Evolutionary conservation across 768 basidiomycete species (phyloP), one percentile per base, ranked within the genome.

Genomic region (Trichaptum fuscoviolaceum): DNA sequence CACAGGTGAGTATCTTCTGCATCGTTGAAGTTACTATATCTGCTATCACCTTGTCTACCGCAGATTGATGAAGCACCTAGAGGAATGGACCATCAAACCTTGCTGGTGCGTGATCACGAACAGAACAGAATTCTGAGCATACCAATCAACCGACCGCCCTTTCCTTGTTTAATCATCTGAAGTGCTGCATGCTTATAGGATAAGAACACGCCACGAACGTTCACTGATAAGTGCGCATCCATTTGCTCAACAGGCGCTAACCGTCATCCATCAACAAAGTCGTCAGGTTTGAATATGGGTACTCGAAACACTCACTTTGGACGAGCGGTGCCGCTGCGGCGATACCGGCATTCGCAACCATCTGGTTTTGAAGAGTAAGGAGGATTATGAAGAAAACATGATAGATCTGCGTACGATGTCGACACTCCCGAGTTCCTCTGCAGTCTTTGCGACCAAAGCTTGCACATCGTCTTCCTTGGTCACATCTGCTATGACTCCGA

Each of bases 221-320:
- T 99, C 59, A 94, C 92, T 7, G 93, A 94, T 1, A 98, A 99
- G 73, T 93, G 95, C 91, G 95, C 66, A 30, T 82, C 77, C 66
- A 77, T 72, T 10, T 80, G 73, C 25, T 75, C 74, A 1, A 75
- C 66, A 24, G 72, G 70, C 1, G 75, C 81, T 82, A 62, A n/a
- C n/a, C n/a, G n/a, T n/a, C n/a, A n/a, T n/a, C n/a, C n/a, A 62
- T 8, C 24, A 35, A 57, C 36, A 8, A 15, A 7, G 59, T 42
- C 20, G 3, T 64, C 25, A 2, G 35, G 12, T 25, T 10, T 7
- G 67, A n/a, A n/a, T 23, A 18, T 24, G 35, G 35, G 57, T 36
- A 7, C n/a, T 26, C 60, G 26, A n/a, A 61, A 2, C 42, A 30
- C 27, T 67, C 35, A 67, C 67, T 67, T 12, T 63, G 25, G 18